Base-by-base conservation (phyloP, 441 rosid species). In the Corymbia citriodora region DNA sequence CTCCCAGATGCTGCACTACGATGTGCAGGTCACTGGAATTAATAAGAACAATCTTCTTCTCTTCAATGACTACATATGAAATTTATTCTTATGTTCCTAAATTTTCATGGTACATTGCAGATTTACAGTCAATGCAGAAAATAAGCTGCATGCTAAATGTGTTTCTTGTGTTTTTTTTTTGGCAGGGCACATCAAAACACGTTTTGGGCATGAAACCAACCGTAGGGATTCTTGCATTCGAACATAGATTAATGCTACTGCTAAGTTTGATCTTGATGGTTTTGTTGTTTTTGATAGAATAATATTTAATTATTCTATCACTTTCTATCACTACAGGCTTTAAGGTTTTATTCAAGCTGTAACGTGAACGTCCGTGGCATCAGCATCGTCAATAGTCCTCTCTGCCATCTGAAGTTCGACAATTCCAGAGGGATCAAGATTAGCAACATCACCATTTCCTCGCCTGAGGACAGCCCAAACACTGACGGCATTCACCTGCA, bases 401-500 rank as follows among this genome's bases (percentile, higher is more conserved):
- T 93, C 55, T 96, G 99, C 91, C 99, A 97, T 94, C 93, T 97
- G 49, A 97, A 97, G 92, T 97, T 97, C 85, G 98, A 97, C 93
- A 94, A 90, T 89, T 97, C 97, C n/a, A 90, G 91, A 8, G 95
- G 97, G 33, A 93, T 97, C 88, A 91, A 89, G 87, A 93, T 97
- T 65, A 86, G 94, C 74, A 97, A 97, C 90, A 90, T 97, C 14
- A 93, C 97, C 10, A 95, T 97, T 48, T 93, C 93, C 89, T 96
- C 99, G 8, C 99, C 99, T 12, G 94, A 90, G 87, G 90, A 91
- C n/a, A 97, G 98, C 91, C 97, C 98, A 81, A 96, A 97, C 90
- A 97, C 99, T 31, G 99, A 97, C 63, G 99, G 98, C 9, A 97
- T 97, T 92, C 99, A 97, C 93, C 95, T 97, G 40, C 99, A 97